Conservation (phyloP, 345 rosid species). For the Raphanus sativus region DNA sequence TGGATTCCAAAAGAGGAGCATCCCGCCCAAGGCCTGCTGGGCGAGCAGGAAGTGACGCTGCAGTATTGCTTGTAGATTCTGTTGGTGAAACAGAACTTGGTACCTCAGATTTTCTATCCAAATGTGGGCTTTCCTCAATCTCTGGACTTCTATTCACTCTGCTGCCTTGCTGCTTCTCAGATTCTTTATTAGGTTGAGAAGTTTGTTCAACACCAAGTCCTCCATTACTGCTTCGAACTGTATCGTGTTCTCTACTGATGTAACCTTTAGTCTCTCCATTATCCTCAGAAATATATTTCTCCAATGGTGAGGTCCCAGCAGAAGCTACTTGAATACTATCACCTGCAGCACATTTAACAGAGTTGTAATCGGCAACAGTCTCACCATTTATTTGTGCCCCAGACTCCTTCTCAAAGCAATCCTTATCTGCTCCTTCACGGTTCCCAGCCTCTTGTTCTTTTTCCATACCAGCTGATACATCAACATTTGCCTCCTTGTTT, state of each 20-base stretch:
- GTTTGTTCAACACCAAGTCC: slow-evolving; percentile 22
- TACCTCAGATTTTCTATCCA: slow-evolving; percentile 38
- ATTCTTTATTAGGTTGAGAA: slow-evolving; percentile 12
- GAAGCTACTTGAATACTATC: slow-evolving; percentile 4
- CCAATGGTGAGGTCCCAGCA: slow-evolving; percentile 10
- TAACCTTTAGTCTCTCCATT: slow-evolving; percentile 34
- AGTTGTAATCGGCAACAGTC: not conserved
- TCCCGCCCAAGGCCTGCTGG: slow-evolving; percentile 96
- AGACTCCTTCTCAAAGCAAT: slow-evolving; percentile 12
- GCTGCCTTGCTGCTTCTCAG: slow-evolving; percentile 32
- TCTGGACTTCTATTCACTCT: slow-evolving; percentile 36
- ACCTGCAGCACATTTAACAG: slow-evolving; percentile 7
- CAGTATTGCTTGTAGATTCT: slow-evolving; percentile 42
- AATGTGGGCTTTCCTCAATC: slow-evolving; percentile 28
- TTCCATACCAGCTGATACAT: slow-evolving; percentile 23
- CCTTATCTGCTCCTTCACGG: slow-evolving; percentile 27
- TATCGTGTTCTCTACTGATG: slow-evolving; percentile 1
- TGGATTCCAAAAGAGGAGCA: slow-evolving; percentile 79
- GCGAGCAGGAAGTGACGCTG: slow-evolving; percentile 46
- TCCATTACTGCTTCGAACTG: slow-evolving; percentile 18
- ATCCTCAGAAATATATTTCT: slow-evolving; percentile 34
- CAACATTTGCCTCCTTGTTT: slow-evolving; percentile 31
- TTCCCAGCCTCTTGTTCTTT: slow-evolving; percentile 28
- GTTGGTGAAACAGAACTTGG: slow-evolving; percentile 41
- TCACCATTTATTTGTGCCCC: slow-evolving; percentile 24